Percentiles rank a stretch among this genome's conserved stretches.
These are phyloP conservation scores for Rhexocercosporidium sp. DNA, from an alignment of 2,329 filamentous ascomycete genomes.

Conservation along the genomic window DNA sequence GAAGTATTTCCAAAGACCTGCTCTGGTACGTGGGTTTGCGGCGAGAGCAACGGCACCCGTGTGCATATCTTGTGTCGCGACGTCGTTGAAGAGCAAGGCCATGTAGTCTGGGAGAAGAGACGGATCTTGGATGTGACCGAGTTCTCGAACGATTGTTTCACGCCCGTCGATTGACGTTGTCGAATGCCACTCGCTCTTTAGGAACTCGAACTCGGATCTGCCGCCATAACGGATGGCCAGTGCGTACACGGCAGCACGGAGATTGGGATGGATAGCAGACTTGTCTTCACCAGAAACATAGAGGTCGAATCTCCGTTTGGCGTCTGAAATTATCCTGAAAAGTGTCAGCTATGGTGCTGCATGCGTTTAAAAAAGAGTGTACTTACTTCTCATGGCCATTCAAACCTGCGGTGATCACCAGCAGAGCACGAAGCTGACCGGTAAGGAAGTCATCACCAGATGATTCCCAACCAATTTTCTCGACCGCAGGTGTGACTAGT, in stretches of 20 bases:
- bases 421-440: constrained; percentile 79
- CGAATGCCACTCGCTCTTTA: constrained; percentile 84
- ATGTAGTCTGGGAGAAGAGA: constrained; percentile 71
- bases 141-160: constrained; percentile 78
- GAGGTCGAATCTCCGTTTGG: constrained; percentile 78
- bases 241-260: constrained; percentile 81
- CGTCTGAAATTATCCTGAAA: constrained; percentile 70
- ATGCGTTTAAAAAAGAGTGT: constrained; percentile 21
- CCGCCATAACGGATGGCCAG: constrained; percentile 77
- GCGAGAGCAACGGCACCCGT: constrained; percentile 76
- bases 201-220: constrained; percentile 69
- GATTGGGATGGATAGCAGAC: constrained; percentile 77
- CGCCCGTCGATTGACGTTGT: constrained; percentile 90
- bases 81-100: constrained; percentile 81
- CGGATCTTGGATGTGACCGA: constrained; percentile 71
- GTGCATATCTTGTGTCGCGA: constrained; percentile 87
- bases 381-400: constrained; percentile 77
- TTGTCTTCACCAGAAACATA: constrained; percentile 70
- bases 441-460: constrained; percentile 80
- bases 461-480: constrained; percentile 86
- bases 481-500: constrained; percentile 75
- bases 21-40: constrained; percentile 74
- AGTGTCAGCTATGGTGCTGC: constrained; percentile 31
- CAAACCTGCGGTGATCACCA: constrained; percentile 76
- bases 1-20: constrained; percentile 82